Evolutionary conservation across 805 yeast species (phyloP).

Genomic region (Candida caryicola): DNA sequence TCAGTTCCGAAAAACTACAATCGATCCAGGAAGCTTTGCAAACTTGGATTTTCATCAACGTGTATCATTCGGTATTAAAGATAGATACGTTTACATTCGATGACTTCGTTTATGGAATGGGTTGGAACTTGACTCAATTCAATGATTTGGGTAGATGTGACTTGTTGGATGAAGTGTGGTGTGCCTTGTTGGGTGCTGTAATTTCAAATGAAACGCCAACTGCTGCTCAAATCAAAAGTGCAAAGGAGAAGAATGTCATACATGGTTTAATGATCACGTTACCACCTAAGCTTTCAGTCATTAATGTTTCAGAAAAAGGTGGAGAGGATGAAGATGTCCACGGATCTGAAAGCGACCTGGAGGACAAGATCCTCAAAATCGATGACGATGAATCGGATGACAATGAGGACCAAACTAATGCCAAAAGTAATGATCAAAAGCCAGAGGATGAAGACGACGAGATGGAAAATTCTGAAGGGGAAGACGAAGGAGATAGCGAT

Average conservation of each 20-base stretch:
- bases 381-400: conserved; percentile 21
- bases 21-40: conserved; percentile 52
- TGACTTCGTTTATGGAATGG: conserved; percentile 61
- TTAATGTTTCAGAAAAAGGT: conserved; percentile 21
- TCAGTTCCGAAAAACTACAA: conserved; percentile 10
- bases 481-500: conserved; percentile 20
- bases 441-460: conserved; percentile 13
- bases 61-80: conserved; percentile 60
- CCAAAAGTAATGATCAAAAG: conserved; percentile 10
- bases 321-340: conserved; percentile 25
- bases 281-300: conserved; percentile 26
- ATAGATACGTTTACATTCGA: conserved; percentile 80
- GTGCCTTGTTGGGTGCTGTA: conserved; percentile 57
- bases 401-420: conserved; percentile 12
- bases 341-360: conserved; percentile 22
- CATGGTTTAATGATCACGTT: conserved; percentile 32
- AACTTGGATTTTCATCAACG: conserved; percentile 71
- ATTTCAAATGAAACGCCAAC: conserved; percentile 40
- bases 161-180: conserved; percentile 64
- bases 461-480: conserved; percentile 14
- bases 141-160: conserved; percentile 46
- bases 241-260: conserved; percentile 30
- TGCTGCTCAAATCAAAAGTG: conserved; percentile 27
- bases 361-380: conserved; percentile 16
- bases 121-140: conserved; percentile 40